A percentile compares a stretch with the other conserved stretches of the same genome.
Evolutionary conservation across 805 yeast species (phyloP).

Genomic region (Metschnikowia shivogae): DNA sequence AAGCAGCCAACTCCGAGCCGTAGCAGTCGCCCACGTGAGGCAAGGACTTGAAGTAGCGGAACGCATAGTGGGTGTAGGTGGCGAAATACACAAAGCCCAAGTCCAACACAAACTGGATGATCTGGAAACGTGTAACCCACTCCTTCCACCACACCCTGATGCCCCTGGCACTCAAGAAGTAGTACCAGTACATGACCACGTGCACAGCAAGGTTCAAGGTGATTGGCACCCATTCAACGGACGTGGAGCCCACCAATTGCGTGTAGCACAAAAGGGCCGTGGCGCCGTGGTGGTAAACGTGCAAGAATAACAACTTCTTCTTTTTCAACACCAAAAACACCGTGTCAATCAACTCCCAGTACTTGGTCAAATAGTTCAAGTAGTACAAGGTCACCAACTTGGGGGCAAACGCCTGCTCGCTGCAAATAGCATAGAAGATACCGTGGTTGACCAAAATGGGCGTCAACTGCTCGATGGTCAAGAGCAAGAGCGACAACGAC

Average conservation of each 20-base stretch:
- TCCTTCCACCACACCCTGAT: constrained; percentile 99
- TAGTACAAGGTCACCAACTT: constrained; percentile 81
- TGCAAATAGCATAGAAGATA: constrained; percentile 77
- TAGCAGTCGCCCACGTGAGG: constrained; percentile 80
- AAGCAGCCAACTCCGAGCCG: constrained; percentile 92
- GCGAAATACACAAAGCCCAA: constrained; percentile 90
- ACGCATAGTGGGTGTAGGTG: constrained; percentile 83
- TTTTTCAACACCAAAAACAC: constrained; percentile 85
- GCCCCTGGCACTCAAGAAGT: constrained; percentile 87
- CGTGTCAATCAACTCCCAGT: constrained; percentile 84
- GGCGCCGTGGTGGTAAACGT: constrained; percentile 97
- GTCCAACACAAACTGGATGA: constrained; percentile 87
- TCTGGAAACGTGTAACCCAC: constrained; percentile 97
- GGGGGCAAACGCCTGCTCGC: constrained; percentile 74
- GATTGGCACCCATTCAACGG: constrained; percentile 95
- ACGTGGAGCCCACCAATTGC: constrained; percentile 83
- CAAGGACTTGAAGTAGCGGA: constrained; percentile 54
- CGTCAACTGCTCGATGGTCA: constrained; percentile 77
- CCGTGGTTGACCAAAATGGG: constrained; percentile 78
- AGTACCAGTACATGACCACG: constrained; percentile 97
- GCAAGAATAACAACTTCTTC: constrained; percentile 88
- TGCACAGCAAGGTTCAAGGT: constrained; percentile 86
- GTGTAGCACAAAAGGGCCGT: constrained; percentile 93
- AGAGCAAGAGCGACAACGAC: constrained; percentile 61
- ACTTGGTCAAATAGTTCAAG: constrained; percentile 87